Evolutionary conservation across 495 filamentous ascomycete genomes (phyloP).

Genomic region (Penicillium canariense): DNA sequence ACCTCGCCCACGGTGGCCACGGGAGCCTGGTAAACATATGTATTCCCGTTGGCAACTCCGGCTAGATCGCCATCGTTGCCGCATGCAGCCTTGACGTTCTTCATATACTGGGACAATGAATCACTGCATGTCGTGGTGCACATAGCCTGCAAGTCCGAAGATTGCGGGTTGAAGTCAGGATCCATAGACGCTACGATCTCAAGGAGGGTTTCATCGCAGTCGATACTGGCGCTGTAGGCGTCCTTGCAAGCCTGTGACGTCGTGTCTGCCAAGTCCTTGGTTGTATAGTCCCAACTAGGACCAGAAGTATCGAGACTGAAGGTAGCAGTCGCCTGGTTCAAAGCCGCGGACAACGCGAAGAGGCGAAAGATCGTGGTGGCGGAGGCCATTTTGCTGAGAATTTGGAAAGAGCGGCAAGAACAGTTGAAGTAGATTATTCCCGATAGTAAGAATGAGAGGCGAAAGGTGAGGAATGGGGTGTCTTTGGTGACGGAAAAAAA

Average conservation of each 20-base stretch:
- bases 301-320: slow-evolving; percentile 27
- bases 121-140: slow-evolving; percentile 29
- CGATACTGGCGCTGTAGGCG: slow-evolving; percentile 31
- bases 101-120: slow-evolving; percentile 27
- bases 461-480: slow-evolving; percentile 7
- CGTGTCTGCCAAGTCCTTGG: slow-evolving; percentile 23
- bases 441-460: slow-evolving; percentile 1
- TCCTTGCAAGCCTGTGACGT: slow-evolving; percentile 33
- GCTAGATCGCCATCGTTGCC: slow-evolving; percentile 25
- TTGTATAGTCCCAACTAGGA: slow-evolving; percentile 30
- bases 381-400: slow-evolving; percentile 13
- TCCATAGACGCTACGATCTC: slow-evolving; percentile 27
- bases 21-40: slow-evolving; percentile 10
- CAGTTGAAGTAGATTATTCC: neutral
- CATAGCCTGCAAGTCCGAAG: slow-evolving; percentile 22
- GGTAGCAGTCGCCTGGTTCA: slow-evolving; percentile 16
- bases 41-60: slow-evolving; percentile 13
- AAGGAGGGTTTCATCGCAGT: slow-evolving; percentile 28
- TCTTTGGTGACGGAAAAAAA: neutral
- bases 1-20: slow-evolving; percentile 27
- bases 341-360: slow-evolving; percentile 16
- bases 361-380: slow-evolving; percentile 11
- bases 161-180: slow-evolving; percentile 19
- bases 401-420: slow-evolving; percentile 3
- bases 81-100: slow-evolving; percentile 27